Percentiles rank a stretch among this genome's conserved stretches.
Evolutionary conservation across 805 yeast species (phyloP).

Genomic region (Metschnikowia hibisci): DNA sequence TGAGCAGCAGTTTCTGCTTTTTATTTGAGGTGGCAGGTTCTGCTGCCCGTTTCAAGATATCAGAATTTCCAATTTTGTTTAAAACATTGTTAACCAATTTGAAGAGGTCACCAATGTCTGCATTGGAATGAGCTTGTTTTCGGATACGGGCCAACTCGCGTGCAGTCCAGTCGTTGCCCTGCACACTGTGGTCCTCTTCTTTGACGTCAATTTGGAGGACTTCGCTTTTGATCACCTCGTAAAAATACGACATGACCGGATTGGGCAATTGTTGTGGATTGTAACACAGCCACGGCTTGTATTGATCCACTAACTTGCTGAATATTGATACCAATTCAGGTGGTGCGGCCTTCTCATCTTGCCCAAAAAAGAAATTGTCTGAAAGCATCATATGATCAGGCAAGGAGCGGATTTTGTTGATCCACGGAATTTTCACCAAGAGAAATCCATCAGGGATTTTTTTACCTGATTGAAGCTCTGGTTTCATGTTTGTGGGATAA

Average conservation of each 20-base stretch:
- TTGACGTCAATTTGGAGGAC: constrained; percentile 51
- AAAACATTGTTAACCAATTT: constrained; percentile 6
- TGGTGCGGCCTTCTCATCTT: constrained; percentile 11
- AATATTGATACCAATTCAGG: constrained; percentile 20
- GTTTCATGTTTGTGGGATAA: constrained; percentile 44
- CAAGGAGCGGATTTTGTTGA: constrained; percentile 66
- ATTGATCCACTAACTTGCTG: constrained; percentile 30
- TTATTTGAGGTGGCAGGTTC: constrained; percentile 8
- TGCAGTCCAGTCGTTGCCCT: constrained; percentile 16
- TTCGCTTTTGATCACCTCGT: constrained; percentile 58
- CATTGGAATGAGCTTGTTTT: background rate
- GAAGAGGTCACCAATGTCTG: constrained; percentile 5
- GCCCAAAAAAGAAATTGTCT: constrained; percentile 8
- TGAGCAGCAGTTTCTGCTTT: constrained; percentile 9
- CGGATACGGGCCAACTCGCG: constrained; percentile 9
- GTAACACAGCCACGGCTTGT: constrained; percentile 44
- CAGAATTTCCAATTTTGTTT: constrained; percentile 9
- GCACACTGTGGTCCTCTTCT: constrained; percentile 12
- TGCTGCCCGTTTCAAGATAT: constrained; percentile 12
- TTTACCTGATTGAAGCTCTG: background rate
- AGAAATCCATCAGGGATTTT: constrained; percentile 69
- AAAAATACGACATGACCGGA: constrained; percentile 67
- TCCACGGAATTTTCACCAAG: constrained; percentile 63
- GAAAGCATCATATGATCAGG: constrained; percentile 41
- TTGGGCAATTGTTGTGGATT: constrained; percentile 56